Conservation (phyloP, 73 alveolate genomes). For the Loxodes magnus region DNA sequence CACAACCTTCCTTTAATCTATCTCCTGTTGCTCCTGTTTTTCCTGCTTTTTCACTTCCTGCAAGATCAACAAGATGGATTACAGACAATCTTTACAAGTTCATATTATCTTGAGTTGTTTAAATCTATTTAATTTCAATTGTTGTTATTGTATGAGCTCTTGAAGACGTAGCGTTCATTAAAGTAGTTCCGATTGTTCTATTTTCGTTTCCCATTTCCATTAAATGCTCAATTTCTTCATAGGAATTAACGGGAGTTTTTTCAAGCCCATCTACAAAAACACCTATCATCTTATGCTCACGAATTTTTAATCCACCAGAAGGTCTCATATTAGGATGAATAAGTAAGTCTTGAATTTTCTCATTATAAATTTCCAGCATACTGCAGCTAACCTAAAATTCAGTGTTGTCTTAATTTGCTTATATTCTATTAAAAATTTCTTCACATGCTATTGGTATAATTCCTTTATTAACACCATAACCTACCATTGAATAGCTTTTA, state of each 20-base stretch:
- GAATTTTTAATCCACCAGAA: constrained; percentile 86
- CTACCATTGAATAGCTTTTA: constrained; percentile 86
- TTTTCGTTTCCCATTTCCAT: constrained; percentile 93
- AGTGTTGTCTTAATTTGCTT: constrained; percentile 76
- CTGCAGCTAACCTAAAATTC: constrained; percentile 70
- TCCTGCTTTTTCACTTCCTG: constrained; percentile 98
- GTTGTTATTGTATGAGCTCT: constrained; percentile 92
- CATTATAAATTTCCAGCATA: constrained; percentile 89
- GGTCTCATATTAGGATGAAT: constrained; percentile 65
- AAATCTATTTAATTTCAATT: constrained; percentile 87
- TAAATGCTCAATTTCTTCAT: constrained; percentile 81
- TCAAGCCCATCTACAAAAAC: constrained; percentile 92
- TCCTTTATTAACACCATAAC: constrained; percentile 89
- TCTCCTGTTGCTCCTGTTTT: constrained; percentile 98
- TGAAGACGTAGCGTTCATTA: constrained; percentile 67
- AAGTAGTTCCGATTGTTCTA: constrained; percentile 94
- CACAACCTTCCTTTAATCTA: constrained; percentile 97
- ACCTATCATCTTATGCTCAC: constrained; percentile 88
- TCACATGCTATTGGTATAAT: constrained; percentile 97
- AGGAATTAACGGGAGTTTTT: constrained; percentile 88
- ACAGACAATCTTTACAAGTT: constrained; percentile 82
- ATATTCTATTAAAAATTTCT: constrained; percentile 81
- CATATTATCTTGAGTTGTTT: constrained; percentile 43
- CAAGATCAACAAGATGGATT: constrained; percentile 95
- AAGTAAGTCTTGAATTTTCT: constrained; percentile 82